Percentiles rank a stretch among this genome's conserved stretches.
Evolutionary conservation across 495 filamentous ascomycete species (phyloP).

Genomic region (Tirmania nivea): DNA sequence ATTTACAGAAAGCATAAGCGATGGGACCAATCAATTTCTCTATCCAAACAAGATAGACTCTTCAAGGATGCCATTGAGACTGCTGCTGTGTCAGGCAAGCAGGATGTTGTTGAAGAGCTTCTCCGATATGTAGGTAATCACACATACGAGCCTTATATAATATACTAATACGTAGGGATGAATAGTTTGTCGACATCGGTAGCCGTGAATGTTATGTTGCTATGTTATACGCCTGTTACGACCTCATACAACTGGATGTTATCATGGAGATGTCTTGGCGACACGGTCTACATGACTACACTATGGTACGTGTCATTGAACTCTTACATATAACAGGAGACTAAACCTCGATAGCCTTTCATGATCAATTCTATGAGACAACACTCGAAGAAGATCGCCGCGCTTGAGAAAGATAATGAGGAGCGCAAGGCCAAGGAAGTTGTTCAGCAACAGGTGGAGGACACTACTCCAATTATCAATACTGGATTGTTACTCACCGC

Average conservation of each 20-base stretch:
- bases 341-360: conserved; percentile 35
- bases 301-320: conserved; percentile 37
- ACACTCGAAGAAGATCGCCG: conserved; percentile 65
- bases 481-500: conserved; percentile 96
- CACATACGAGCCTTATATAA: neutral
- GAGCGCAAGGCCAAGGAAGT: conserved; percentile 79
- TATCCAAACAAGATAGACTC: conserved; percentile 97
- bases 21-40: conserved; percentile 97
- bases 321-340: conserved; percentile 1
- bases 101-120: conserved; percentile 83
- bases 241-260: conserved; percentile 75
- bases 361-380: conserved; percentile 96
- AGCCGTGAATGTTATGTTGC: conserved; percentile 97
- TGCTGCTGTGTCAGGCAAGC: conserved; percentile 77
- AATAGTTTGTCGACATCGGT: conserved; percentile 94
- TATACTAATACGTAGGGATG: conserved; percentile 8
- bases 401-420: conserved; percentile 88
- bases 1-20: conserved; percentile 99
- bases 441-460: conserved; percentile 69
- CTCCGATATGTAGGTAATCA: conserved; percentile 69
- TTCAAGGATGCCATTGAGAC: conserved; percentile 99
- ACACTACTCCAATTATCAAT: conserved; percentile 79
- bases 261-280: conserved; percentile 97
- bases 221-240: conserved; percentile 98
- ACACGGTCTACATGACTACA: conserved; percentile 82